Percentiles rank a stretch among this genome's conserved stretches.
These are phyloP conservation scores for Triangularia setosa DNA, from an alignment of 2,329 filamentous ascomycete genomes.

Conservation along the genomic window DNA sequence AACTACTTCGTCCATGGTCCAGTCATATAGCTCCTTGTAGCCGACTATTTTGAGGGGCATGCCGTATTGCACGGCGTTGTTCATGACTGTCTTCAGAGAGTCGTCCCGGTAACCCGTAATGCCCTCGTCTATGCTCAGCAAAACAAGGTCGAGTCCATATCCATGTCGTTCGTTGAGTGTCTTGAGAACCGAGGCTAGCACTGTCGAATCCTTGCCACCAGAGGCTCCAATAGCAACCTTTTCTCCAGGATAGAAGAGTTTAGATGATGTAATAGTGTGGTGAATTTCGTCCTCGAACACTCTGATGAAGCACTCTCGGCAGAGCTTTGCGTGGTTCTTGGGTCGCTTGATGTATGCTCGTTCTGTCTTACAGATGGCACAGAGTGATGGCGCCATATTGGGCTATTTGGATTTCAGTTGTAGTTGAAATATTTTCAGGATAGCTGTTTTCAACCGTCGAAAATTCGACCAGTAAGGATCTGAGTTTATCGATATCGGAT, in stretches of 20 bases:
- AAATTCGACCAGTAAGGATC: not conserved
- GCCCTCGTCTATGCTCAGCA: constrained; percentile 93
- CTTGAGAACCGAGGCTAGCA: constrained; percentile 89
- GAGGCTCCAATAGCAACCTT: constrained; percentile 91
- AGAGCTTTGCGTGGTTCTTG: constrained; percentile 92
- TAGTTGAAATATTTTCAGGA: not conserved
- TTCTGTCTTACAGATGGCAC: constrained; percentile 69
- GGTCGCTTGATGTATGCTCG: constrained; percentile 88
- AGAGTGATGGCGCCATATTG: constrained; percentile 71
- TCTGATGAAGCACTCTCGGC: constrained; percentile 79
- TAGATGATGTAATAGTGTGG: constrained; percentile 78
- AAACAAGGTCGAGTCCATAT: constrained; percentile 79
- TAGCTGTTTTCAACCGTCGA: not conserved
- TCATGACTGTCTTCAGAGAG: constrained; percentile 91
- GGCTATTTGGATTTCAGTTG: not conserved
- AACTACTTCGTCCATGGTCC: constrained; percentile 99
- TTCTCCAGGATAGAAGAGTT: constrained; percentile 81
- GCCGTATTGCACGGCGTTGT: constrained; percentile 84
- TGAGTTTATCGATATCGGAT: not conserved
- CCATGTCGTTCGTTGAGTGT: constrained; percentile 86
- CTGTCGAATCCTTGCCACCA: constrained; percentile 95
- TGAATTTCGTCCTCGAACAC: constrained; percentile 93
- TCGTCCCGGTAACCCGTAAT: constrained; percentile 97
- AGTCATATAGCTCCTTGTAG: constrained; percentile 91
- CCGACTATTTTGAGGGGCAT: constrained; percentile 91